Base-by-base conservation (phyloP, 352 stramenopile genomes). In the Nothophytophthora sp. region DNA sequence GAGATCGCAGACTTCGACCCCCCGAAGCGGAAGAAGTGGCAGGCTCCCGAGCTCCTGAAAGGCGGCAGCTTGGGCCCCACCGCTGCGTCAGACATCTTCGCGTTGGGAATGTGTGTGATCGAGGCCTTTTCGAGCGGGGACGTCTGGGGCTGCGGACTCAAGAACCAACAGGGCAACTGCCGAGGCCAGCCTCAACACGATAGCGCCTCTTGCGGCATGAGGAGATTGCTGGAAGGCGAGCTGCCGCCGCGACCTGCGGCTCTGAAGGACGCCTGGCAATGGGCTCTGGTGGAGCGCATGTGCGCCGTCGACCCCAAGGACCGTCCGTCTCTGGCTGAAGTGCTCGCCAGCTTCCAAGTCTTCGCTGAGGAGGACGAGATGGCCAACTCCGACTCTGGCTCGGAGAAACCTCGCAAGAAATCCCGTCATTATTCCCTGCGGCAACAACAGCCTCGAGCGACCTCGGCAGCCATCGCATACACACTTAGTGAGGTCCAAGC, bases 81-180 rank as follows among this genome's bases (percentile, higher is more conserved):
- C 4, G 64, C 59, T 34, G 55, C 42, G 19, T 60, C 58, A 16
- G 58, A 72, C 36, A 38, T 68, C 33, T 72, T 57, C 32, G 46
- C 28, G n/a, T 37, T 73, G 15, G 64, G 64, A 29, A 64, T 67
- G 55, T 70, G 64, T 35, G 55, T 50, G 9, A 40, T 77, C 5
- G 61, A 77, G 20, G 63, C 63, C 19, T 70, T 63, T 60, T 63
- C 55, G 1, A 32, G 33, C 27, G 60, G 51, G n/a, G 32, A 56
- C 29, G 33, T 62, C 4, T 63, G 58, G 58, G 27, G 36, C 9
- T 36, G 16, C 24, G 43, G 18, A 35, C 4, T 36, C 40, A 22
- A 15, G 32, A 29, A n/a, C n/a, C n/a, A n/a, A n/a, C n/a, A n/a
- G n/a, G n/a, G n/a, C n/a, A n/a, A n/a, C n/a, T n/a, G n/a, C n/a